Evolutionary conservation across 345 rosid species (phyloP).

Genomic region (Lepidium sativum): DNA sequence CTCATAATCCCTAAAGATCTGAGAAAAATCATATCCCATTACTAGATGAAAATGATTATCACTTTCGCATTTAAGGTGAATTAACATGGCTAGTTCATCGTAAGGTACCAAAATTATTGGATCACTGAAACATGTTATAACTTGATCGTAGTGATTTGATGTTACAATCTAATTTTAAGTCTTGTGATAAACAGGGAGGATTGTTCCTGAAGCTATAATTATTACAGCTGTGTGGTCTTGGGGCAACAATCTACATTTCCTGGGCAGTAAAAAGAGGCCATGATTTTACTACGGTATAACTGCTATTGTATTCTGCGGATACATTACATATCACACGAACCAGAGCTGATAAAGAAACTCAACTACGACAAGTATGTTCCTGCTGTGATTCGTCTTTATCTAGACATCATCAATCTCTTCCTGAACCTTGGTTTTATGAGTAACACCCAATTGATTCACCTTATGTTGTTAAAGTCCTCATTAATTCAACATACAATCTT

Average conservation of each 20-base stretch:
- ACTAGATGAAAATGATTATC: too few species aligned
- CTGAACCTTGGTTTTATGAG: constrained; percentile 24
- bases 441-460: neutral
- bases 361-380: constrained; percentile 47
- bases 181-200: constrained; percentile 34
- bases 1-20: too few species aligned
- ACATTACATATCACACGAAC: constrained; percentile 45
- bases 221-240: constrained; percentile 42
- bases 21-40: too few species aligned
- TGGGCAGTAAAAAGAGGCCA: constrained; percentile 60
- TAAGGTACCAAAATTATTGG: too few species aligned
- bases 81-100: too few species aligned
- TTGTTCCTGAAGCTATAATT: constrained; percentile 49
- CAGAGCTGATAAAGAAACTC: constrained; percentile 40
- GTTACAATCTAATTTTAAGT: neutral
- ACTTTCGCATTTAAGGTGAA: too few species aligned
- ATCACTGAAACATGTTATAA: too few species aligned
- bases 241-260: constrained; percentile 62
- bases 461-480: neutral
- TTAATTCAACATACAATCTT: neutral
- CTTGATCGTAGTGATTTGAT: neutral
- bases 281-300: constrained; percentile 48
- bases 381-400: constrained; percentile 49
- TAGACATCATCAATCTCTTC: constrained; percentile 61
- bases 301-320: constrained; percentile 44